phyloP scores from a whole-genome alignment of 345 rosid species.

The Gossypium anomalum region DNA sequence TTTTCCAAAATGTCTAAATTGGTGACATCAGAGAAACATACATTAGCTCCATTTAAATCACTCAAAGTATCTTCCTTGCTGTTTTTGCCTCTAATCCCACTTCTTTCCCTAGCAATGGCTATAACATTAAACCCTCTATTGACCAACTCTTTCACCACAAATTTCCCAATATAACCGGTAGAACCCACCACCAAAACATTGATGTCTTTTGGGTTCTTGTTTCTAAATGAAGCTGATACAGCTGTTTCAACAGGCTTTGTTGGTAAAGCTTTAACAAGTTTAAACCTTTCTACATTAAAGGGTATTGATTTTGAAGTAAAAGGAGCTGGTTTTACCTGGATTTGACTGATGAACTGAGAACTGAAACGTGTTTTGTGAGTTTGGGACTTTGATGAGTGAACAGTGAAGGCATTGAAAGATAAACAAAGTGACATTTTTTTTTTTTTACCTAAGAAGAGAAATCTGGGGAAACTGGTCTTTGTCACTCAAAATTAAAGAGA shows the following conservation, averaged over 20 bases:
- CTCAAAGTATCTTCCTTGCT: slow-evolving; percentile 58
- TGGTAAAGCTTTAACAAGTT: slow-evolving; percentile 39
- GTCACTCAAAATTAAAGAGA: background rate
- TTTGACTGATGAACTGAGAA: slow-evolving; percentile 40
- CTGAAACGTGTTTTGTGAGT: slow-evolving; percentile 29
- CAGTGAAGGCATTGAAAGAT: slow-evolving; percentile 38
- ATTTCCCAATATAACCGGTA: slow-evolving; percentile 89
- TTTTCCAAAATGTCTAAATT: slow-evolving; percentile 44
- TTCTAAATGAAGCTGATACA: slow-evolving; percentile 47
- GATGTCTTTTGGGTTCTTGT: slow-evolving; percentile 52
- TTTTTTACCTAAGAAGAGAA: background rate
- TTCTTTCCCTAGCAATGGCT: slow-evolving; percentile 78
- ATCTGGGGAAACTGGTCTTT: background rate
- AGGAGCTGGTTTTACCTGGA: slow-evolving; percentile 51
- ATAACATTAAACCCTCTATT: slow-evolving; percentile 77
- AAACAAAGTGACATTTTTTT: slow-evolving; percentile 43
- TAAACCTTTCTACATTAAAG: slow-evolving; percentile 29
- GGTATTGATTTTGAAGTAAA: slow-evolving; percentile 20
- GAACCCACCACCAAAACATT: slow-evolving; percentile 83
- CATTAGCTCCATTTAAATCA: slow-evolving; percentile 59
- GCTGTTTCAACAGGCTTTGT: slow-evolving; percentile 26
- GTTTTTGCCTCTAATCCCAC: slow-evolving; percentile 67
- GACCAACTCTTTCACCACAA: slow-evolving; percentile 73
- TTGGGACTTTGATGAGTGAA: slow-evolving; percentile 30
- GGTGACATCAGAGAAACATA: slow-evolving; percentile 86